Percentiles rank a stretch among this genome's conserved stretches.
These are phyloP conservation scores for Crithidia fasciculata DNA, from an alignment of 208 protist species.

Conservation along the genomic window DNA sequence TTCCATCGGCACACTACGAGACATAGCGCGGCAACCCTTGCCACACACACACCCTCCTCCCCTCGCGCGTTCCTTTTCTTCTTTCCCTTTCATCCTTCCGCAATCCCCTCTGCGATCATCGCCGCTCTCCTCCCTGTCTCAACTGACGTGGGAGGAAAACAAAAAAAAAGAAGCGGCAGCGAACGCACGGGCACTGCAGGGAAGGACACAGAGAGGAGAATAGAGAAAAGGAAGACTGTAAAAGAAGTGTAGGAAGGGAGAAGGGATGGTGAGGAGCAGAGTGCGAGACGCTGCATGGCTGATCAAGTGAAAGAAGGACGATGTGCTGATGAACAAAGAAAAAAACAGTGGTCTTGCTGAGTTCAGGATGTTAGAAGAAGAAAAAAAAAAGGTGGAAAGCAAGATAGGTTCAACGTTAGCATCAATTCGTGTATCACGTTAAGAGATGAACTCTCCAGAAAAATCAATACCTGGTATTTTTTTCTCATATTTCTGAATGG, in stretches of 20 bases:
- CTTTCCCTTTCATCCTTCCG: not conserved
- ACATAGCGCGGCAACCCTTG: not conserved
- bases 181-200: not conserved
- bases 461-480: not conserved
- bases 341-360: not conserved
- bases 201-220: not conserved
- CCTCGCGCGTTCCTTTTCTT: not conserved
- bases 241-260: not conserved
- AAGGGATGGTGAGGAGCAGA: not conserved
- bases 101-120: not conserved
- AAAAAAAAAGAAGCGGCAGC: not conserved
- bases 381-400: not conserved
- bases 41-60: not conserved
- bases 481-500: too few species aligned
- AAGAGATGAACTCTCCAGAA: slow-evolving; percentile 4
- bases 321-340: not conserved
- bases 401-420: slow-evolving; percentile 15
- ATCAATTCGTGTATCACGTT: not conserved
- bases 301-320: not conserved
- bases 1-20: not conserved
- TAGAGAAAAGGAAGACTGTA: not conserved
- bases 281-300: not conserved
- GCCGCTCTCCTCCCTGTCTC: slow-evolving; percentile 3
- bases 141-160: slow-evolving; percentile 6
- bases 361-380: not conserved